Base-by-base conservation (phyloP, 805 yeast genomes). In the Ogataea populi-albae region DNA sequence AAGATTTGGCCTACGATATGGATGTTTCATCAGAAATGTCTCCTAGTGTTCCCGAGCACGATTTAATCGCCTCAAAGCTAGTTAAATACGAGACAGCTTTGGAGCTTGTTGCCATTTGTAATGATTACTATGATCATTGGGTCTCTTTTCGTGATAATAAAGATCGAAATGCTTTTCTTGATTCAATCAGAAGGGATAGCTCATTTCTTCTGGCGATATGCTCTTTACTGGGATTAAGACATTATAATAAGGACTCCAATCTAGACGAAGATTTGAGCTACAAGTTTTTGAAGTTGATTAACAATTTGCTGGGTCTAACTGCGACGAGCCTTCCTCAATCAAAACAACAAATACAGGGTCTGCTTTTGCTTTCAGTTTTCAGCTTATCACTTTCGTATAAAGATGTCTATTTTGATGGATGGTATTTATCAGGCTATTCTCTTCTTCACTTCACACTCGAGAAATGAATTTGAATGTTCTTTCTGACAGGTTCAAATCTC, bases 91-190 rank as follows among this genome's bases (percentile, higher is more conserved):
- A 57, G 3, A 74, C 75, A 33, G 75, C 75, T 0, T 45, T 65
- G 6, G 57, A 61, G 10, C 56, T 81, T 26, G 59, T 81, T 43
- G 64, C 63, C 30, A 68, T 66, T 35, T 80, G 79, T 50, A 61
- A 77, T 26, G 65, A 73, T 23, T 69, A 73, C 44, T 82, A 77
- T 49, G 83, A 85, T 10, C 65, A 80, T 15, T 82, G 89, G 89
- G 78, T 80, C 2, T 72, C 81, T 34, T 69, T 81, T 30, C 81
- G 84, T 0, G 62, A 63, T n/a, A 62, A 59, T 9, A 44, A 71
- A 23, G 50, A 73, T 6, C 64, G 76, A 0, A 66, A 61, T 14
- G 62, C 57, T 17, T 59, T 80, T 16, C 63, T 79, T 4, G 69
- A 65, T 4, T 56, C 68, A 10, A 67, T 81, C 25, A 54, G 75